Evolutionary conservation across 129 eudicot species (phyloP), one percentile per base, ranked within the genome.

Genomic region (Cynara cardunculus): DNA sequence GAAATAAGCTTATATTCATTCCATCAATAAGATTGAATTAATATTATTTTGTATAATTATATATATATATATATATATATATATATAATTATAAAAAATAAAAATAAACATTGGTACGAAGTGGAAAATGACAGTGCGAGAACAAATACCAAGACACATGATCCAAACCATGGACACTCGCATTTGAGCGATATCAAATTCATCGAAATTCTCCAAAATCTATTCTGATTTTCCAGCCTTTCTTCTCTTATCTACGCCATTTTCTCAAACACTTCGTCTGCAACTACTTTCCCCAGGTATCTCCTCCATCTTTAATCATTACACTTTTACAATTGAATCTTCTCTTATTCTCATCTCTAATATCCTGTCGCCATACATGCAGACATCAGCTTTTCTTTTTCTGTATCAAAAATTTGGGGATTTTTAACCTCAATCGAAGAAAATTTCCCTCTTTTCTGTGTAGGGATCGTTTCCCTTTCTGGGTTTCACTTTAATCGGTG

Each of bases 401-500:
- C 65, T 46, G 11, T 73, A 27, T 27, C 12, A 30, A 28, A 56
- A 34, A 46, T 7, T 74, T 59, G 28, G 44, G 25, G 19, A n/a
- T 72, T 32, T 74, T 62, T n/a, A 61, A 30, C 49, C 31, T 73
- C 25, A 65, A 73, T 80, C 12, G 24, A 41, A 27, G 62, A 74
- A 44, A 81, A 4, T 25, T 68, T 44, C 76, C 39, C 74, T 2
- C 75, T 71, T 87, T 83, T 64, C 24, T 37, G 77, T 75, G 76
- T 84, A 84, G 82, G 81, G 16, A 59, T 81, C 74, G 25, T 73
- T 37, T 73, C 64, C 66, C 83, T 78, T 81, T 82, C 53, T 69
- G 75, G 75, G 66, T 71, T 78, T 70, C 75, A 10, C 53, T 81
- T 80, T 85, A 66, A 70, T 73, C 49, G 73, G 66, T 83, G 39